These are phyloP conservation scores for Trichoderma sp. DNA, from an alignment of 2,329 filamentous ascomycete species.

Conservation along the genomic window DNA sequence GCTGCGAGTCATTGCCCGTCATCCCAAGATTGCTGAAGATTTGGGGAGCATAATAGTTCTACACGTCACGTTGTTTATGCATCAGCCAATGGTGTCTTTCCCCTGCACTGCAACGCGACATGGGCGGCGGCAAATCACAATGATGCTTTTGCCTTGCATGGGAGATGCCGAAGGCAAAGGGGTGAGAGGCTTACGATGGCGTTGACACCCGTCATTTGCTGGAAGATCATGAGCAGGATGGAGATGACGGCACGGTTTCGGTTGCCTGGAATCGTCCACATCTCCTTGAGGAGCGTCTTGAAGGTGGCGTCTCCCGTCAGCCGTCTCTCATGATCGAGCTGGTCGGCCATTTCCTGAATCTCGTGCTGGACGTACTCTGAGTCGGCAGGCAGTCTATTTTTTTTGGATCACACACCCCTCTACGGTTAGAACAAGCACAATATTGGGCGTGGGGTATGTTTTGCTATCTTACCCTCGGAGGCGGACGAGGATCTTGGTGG, in stretches of 20 bases:
- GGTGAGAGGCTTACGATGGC: conserved; percentile 46
- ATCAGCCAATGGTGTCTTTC: background rate
- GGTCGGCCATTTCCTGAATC: conserved; percentile 60
- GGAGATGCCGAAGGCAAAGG: background rate
- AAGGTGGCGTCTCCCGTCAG: conserved; percentile 55
- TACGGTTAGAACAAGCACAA: background rate
- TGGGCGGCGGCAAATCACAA: background rate
- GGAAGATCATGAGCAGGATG: conserved; percentile 63
- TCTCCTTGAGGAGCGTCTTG: conserved; percentile 64
- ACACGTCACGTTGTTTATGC: background rate
- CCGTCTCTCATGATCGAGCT: conserved; percentile 63
- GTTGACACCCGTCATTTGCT: conserved; percentile 69
- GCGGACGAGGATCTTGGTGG: conserved; percentile 55
- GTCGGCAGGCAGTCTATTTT: conserved; percentile 49
- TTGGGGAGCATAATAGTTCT: conserved; percentile 68
- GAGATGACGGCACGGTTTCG: conserved; percentile 66
- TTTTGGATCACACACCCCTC: background rate
- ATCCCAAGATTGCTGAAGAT: conserved; percentile 70
- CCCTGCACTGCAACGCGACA: background rate
- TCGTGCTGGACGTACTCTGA: conserved; percentile 61
- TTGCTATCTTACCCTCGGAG: conserved; percentile 44
- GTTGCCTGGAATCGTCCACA: conserved; percentile 62
- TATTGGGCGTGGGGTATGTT: background rate
- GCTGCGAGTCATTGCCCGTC: conserved; percentile 53
- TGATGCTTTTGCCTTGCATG: background rate